These are phyloP conservation scores for Carex myosuroides DNA, from an alignment of 176 grass and related monocot genomes.

Conservation along the genomic window DNA sequence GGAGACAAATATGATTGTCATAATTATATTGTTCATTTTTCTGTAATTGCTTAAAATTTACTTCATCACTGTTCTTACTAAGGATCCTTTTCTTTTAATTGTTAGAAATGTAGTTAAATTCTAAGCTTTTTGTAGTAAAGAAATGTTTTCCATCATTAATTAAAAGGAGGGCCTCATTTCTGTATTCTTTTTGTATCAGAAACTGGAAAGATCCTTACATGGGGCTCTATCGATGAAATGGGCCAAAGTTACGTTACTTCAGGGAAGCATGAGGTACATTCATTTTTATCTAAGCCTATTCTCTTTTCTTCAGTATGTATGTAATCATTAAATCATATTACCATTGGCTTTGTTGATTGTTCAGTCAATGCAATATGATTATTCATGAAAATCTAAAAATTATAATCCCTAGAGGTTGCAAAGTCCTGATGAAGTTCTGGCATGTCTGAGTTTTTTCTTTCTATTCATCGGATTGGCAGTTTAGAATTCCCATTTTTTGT, in stretches of 20 bases:
- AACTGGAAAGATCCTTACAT: conserved; percentile 82
- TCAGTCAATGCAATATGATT: not conserved
- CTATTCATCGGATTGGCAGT: not conserved
- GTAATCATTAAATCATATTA: not conserved
- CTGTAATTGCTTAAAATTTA: not conserved
- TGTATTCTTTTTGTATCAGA: conserved; percentile 35
- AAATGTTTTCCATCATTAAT: not conserved
- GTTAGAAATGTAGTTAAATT: conserved; percentile 1
- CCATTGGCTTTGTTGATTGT: not conserved
- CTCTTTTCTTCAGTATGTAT: not conserved
- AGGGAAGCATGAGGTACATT: conserved; percentile 88
- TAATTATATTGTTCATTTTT: not conserved
- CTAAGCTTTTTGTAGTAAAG: not conserved
- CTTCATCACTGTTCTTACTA: not conserved
- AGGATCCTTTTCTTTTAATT: not conserved
- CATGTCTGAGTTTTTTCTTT: not conserved
- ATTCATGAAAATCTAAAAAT: not conserved
- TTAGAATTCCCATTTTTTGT: not conserved
- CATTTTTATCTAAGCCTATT: not conserved
- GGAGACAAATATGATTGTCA: not conserved
- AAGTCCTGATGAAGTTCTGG: not conserved
- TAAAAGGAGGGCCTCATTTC: not conserved
- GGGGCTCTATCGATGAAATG: conserved; percentile 96
- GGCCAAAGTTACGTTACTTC: conserved; percentile 95
- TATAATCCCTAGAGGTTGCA: not conserved